phyloP scores from a whole-genome alignment of 1,139 yeast species.

The Scheffersomyces titani region DNA sequence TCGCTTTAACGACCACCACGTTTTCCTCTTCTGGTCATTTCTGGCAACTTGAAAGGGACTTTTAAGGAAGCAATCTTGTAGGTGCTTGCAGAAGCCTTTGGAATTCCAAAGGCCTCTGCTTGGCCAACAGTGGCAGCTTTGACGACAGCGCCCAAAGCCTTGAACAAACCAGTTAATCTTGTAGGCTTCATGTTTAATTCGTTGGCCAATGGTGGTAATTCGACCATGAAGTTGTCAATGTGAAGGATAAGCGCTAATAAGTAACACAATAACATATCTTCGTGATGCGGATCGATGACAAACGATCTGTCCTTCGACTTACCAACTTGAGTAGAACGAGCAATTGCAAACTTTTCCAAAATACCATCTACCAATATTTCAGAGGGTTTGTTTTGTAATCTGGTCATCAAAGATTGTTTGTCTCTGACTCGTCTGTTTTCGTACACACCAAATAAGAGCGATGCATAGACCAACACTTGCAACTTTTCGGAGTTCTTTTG shows the following conservation, averaged over 20 bases:
- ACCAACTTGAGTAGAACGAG: constrained; percentile 67
- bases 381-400: constrained; percentile 64
- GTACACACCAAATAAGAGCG: constrained; percentile 79
- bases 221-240: constrained; percentile 73
- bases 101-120: constrained; percentile 81
- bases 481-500: constrained; percentile 56
- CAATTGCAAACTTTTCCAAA: constrained; percentile 66
- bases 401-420: constrained; percentile 61
- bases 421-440: constrained; percentile 64
- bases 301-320: constrained; percentile 72
- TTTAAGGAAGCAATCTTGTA: constrained; percentile 80
- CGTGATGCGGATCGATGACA: constrained; percentile 81
- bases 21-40: constrained; percentile 65
- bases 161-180: constrained; percentile 65
- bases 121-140: constrained; percentile 77
- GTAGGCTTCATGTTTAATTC: constrained; percentile 85
- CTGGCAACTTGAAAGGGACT: constrained; percentile 91
- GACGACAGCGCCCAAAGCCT: constrained; percentile 79
- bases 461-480: constrained; percentile 74
- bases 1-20: constrained; percentile 23
- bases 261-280: constrained; percentile 82
- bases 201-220: constrained; percentile 78
- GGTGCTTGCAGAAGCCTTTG: constrained; percentile 61
- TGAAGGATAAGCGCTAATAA: constrained; percentile 73
- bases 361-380: constrained; percentile 74